A percentile compares a stretch with the other conserved stretches of the same genome.
Evolutionary conservation across 805 yeast genomes (phyloP).

Genomic region (Teunomyces kruisii): DNA sequence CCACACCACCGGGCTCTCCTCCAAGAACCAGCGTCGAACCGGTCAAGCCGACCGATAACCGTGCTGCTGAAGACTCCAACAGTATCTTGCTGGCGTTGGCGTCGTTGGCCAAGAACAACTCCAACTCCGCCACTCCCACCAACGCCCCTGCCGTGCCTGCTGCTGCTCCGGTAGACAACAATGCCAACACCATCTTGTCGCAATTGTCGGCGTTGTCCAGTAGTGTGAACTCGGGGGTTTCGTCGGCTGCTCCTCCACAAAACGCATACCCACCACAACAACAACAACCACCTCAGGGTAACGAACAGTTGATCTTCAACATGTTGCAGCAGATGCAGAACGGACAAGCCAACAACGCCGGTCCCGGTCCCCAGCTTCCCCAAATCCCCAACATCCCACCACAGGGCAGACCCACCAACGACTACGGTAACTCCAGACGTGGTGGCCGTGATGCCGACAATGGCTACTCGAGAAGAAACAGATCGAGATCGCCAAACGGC

Average conservation of each 20-base stretch:
- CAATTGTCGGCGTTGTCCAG: conserved; percentile 43
- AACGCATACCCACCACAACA: conserved; percentile 11
- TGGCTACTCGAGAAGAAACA: conserved; percentile 47
- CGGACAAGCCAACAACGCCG: conserved; percentile 9
- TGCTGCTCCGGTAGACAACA: conserved; percentile 15
- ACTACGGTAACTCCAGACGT: conserved; percentile 24
- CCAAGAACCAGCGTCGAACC: conserved; percentile 37
- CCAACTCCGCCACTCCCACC: conserved; percentile 30
- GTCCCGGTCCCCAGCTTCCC: conserved; percentile 7
- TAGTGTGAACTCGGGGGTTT: conserved; percentile 5
- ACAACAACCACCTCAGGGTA: conserved; percentile 13
- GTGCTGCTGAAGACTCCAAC: conserved; percentile 44
- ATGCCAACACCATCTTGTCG: conserved; percentile 41
- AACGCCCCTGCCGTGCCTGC: conserved; percentile 27
- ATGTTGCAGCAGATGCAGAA: conserved; percentile 54
- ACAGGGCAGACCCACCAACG: conserved; percentile 12
- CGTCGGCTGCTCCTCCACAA: conserved; percentile 8
- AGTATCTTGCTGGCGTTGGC: conserved; percentile 71
- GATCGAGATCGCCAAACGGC: conserved; percentile 53
- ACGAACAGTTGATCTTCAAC: conserved; percentile 45
- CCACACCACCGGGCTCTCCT: conserved; percentile 69
- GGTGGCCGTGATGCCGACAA: conserved; percentile 29
- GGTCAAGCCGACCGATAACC: conserved; percentile 16
- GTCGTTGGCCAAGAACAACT: conserved; percentile 50
- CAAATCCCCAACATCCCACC: conserved; percentile 8